These are phyloP conservation scores for Claviceps sorghi DNA, from an alignment of 2,329 filamentous ascomycete species.

Conservation along the genomic window DNA sequence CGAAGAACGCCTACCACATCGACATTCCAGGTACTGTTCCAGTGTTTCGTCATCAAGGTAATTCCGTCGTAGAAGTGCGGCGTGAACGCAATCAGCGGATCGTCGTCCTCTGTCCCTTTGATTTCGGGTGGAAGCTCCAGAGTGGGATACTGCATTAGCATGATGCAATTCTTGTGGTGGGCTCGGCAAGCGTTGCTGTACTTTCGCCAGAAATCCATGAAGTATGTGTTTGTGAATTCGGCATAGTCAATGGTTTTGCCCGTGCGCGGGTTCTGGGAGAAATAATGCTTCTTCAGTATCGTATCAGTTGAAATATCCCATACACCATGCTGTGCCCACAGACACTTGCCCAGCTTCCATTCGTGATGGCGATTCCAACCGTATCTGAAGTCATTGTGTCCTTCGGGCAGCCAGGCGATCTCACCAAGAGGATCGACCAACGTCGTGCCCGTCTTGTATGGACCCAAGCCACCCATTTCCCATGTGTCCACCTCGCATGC, in stretches of 20 bases:
- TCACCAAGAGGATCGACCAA: slow-evolving; percentile 81
- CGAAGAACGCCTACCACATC: slow-evolving; percentile 87
- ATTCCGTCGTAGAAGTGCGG: slow-evolving; percentile 96
- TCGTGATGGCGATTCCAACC: slow-evolving; percentile 75
- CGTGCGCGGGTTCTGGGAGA: slow-evolving; percentile 60
- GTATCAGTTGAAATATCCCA: slow-evolving; percentile 75
- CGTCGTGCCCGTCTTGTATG: slow-evolving; percentile 71
- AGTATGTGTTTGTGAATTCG: slow-evolving; percentile 81
- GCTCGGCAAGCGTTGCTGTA: slow-evolving; percentile 62
- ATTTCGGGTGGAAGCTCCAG: slow-evolving; percentile 81
- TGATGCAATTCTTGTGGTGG: slow-evolving; percentile 65
- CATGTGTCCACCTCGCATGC: slow-evolving; percentile 82
- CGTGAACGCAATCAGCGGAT: slow-evolving; percentile 79
- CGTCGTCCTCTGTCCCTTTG: slow-evolving; percentile 78
- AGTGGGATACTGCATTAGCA: slow-evolving; percentile 84
- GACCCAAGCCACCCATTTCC: slow-evolving; percentile 87
- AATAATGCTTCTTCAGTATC: slow-evolving; percentile 75
- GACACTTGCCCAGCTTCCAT: slow-evolving; percentile 86
- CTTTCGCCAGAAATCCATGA: slow-evolving; percentile 68
- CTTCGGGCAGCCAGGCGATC: slow-evolving; percentile 67
- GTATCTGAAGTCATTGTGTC: slow-evolving; percentile 75
- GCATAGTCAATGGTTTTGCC: slow-evolving; percentile 65
- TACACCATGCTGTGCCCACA: slow-evolving; percentile 94
- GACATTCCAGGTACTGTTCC: slow-evolving; percentile 95
- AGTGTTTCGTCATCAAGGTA: slow-evolving; percentile 94